Evolutionary conservation across 1,284 basidiomycete genomes (phyloP), one percentile per base, ranked within the genome.

Genomic region (Pseudozyma flocculosa): DNA sequence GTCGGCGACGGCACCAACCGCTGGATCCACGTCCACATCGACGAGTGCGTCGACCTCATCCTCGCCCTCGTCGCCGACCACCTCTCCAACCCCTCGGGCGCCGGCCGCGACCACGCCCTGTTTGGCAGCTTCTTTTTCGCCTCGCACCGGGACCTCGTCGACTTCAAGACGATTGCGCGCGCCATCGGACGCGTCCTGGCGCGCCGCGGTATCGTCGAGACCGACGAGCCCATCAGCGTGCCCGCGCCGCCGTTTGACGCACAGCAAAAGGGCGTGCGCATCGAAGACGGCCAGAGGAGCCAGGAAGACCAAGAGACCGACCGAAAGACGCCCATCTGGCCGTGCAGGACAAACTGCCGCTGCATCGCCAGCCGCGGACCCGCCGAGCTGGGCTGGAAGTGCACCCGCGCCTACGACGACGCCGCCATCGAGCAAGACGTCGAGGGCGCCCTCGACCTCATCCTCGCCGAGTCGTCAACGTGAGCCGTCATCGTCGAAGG

Each of bases 101-200:
- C 5, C 4, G 38, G 34, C 38, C n/a, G 24, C 29, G 23, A 7
- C 46, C n/a, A 18, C 41, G 44, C 37, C 26, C n/a, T 24, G 7
- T 37, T 26, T 32, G 40, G 26, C n/a, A 46, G 29, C 14, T 57
- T 52, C 36, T 57, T 54, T 32, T 53, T 57, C 30, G 54, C 54
- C 37, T 39, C 44, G 21, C 23, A 40, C 42, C 36, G 32, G 18
- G 24, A n/a, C 5, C 39, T 48, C 18, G 19, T 45, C 43, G 18
- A 19, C 17, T 57, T 57, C 45, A 45, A 43, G 26, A 29, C 47
- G 3, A 13, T 57, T 19, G 50, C 54, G 17, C n/a, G 11, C 1
- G 39, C 43, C 17, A 54, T 57, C 32, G 54, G 54, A 2, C 37
- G n/a, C 24, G 51, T 57, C 8, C 11, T 17, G 37, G 10, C 13